Evolutionary conservation across 1,284 basidiomycete genomes (phyloP).

Genomic region (Cryptococcus jaspeensis): DNA sequence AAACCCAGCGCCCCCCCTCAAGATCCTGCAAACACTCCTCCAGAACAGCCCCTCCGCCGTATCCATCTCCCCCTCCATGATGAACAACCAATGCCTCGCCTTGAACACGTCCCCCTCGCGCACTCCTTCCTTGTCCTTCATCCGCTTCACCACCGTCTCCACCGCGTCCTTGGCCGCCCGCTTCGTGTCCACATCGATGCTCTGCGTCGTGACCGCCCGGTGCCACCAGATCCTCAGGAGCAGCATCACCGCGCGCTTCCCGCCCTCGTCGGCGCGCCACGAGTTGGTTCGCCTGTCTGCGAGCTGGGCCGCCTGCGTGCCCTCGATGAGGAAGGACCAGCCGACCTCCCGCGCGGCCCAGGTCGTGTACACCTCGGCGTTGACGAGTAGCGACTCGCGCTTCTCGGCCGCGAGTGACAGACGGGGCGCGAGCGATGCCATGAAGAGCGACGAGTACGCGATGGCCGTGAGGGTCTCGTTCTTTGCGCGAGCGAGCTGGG

Average conservation of each 20-base stretch:
- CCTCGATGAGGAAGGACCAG: constrained; percentile 50
- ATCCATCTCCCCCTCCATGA: constrained; percentile 44
- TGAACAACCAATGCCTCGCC: constrained; percentile 31
- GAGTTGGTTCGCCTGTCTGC: constrained; percentile 42
- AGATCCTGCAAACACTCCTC: constrained; percentile 39
- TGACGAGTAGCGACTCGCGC: constrained; percentile 38
- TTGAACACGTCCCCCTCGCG: constrained; percentile 41
- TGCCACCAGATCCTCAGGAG: constrained; percentile 47
- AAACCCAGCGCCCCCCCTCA: constrained; percentile 36
- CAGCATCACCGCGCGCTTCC: constrained; percentile 44
- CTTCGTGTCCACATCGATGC: constrained; percentile 41
- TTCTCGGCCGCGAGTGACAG: constrained; percentile 37
- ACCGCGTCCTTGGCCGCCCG: constrained; percentile 40
- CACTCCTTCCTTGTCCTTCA: constrained; percentile 43
- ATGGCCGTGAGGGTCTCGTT: constrained; percentile 40
- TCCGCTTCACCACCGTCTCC: constrained; percentile 40
- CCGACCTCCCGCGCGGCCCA: constrained; percentile 52
- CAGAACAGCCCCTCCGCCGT: constrained; percentile 45
- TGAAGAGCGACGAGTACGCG: constrained; percentile 38
- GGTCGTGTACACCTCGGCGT: constrained; percentile 49
- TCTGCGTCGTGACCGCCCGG: constrained; percentile 43
- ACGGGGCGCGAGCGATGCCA: constrained; percentile 40
- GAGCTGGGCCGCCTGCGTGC: constrained; percentile 33
- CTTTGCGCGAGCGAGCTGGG: constrained; percentile 36
- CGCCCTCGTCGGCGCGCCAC: constrained; percentile 43